Evolutionary conservation across 1,284 basidiomycete species (phyloP), one percentile per base, ranked within the genome.

Genomic region (Pseudozyma pruni): DNA sequence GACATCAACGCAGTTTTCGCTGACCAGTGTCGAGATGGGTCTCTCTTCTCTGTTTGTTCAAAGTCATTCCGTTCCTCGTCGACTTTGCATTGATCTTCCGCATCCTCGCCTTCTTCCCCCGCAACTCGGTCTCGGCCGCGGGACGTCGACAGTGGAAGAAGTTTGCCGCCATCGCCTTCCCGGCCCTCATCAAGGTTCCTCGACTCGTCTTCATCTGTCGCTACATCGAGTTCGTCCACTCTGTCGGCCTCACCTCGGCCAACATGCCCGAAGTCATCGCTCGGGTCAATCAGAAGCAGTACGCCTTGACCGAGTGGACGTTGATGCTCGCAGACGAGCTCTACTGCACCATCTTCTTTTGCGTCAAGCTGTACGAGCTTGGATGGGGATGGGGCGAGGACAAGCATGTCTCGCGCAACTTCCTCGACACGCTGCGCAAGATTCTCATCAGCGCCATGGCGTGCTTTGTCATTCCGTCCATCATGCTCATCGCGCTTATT

Each of bases 151-250:
- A 38, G 13, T 64, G 45, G 48, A 59, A 47, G 39, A 40, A 39
- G 9, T 58, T 32, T 41, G 54, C 47, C 8, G 43, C 48, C 6
- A 48, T 64, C 39, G 55, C 61, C 2, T 64, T 57, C 29, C 54
- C 61, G 6, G 17, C 49, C 16, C 37, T 47, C 10, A 52, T 58
- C 42, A 98, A 98, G 70, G 69, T 81, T n/a, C 54, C 54, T 29
- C 43, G 54, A 8, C 16, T 37, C 27, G 34, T 64, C 14, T 20
- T 58, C 49, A 64, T 53, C 44, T 49, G 45, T 37, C 38, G 53
- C 39, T 64, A 64, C 50, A 43, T 60, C 17, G 31, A 39, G 1
- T 64, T 52, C 27, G 40, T 43, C 8, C 49, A 57, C 23, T 20
- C 22, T 3, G 43, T 32, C 11, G 39, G 48, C 23, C 11, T 48